Conservation (phyloP, 331 rosid species). For the Arachis monticola region DNA sequence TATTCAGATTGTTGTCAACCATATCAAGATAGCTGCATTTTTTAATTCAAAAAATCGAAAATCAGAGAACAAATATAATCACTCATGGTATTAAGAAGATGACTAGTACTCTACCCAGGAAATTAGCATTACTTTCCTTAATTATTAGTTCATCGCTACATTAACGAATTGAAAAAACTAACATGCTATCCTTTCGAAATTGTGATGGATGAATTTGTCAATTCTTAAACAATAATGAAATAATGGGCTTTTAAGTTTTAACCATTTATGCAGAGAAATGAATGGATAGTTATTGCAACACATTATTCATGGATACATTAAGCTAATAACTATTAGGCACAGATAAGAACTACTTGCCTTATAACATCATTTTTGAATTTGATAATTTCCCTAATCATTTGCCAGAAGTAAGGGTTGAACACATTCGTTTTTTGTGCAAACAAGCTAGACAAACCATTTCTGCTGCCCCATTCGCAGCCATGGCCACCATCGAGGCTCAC, state of each 20-base stretch:
- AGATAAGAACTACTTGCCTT: slow-evolving; percentile 48
- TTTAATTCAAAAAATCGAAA: neutral
- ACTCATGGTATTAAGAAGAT: no score
- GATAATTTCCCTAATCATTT: slow-evolving; percentile 81
- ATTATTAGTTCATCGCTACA: no score
- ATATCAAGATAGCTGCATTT: slow-evolving; percentile 70
- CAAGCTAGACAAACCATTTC: slow-evolving; percentile 70
- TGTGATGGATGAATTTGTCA: neutral
- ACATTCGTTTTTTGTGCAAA: slow-evolving; percentile 79
- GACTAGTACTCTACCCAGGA: no score
- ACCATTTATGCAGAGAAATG: neutral
- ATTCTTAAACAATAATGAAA: neutral
- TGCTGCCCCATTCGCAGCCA: slow-evolving; percentile 42
- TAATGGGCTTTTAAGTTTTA: neutral
- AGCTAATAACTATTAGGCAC: no score
- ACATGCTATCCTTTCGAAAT: no score
- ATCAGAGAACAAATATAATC: no score
- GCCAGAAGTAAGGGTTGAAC: slow-evolving; percentile 74
- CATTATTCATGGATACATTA: no score
- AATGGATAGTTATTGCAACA: no score
- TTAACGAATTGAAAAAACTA: neutral
- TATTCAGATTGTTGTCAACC: slow-evolving; percentile 70
- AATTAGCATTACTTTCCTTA: neutral
- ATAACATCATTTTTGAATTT: slow-evolving; percentile 75
- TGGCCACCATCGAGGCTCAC: slow-evolving; percentile 76